Base-by-base conservation (phyloP, 345 rosid genomes). In the Eucalyptus marginata region DNA sequence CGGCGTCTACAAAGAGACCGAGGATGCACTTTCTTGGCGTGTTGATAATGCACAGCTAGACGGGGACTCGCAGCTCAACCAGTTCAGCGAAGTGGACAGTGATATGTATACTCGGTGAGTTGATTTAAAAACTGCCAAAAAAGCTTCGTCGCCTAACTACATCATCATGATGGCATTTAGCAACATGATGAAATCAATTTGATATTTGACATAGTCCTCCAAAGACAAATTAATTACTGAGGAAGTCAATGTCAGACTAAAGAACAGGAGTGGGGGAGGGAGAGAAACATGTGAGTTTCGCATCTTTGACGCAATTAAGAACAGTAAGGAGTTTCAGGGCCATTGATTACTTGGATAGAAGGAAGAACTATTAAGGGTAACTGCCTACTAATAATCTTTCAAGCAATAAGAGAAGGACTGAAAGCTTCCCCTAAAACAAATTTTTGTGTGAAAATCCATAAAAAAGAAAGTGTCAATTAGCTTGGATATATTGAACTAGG, bases 201-300 rank as follows among this genome's bases (percentile, higher is more conserved):
- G 1, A 47, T 12, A 11, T 49, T 66, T 66, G 4, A 10, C 40
- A 29, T 0, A 3, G 40, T 66, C 2, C 40, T 0, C 22, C 22
- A 31, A 4, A 29, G 40, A 66, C 20, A n/a, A 66, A 3, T n/a
- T 31, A n/a, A 66, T 66, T 66, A 8, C 79, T n/a, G 79, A n/a
- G 40, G 20, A 66, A 66, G 40, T 66, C 10, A 4, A 15, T 66
- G 10, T 66, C 36, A 66, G 1, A n/a, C 10, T 7, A 7, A 66
- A 15, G 40, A n/a, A 56, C 1, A 49, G 5, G n/a, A 58, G 29
- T 24, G 7, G 29, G 13, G 64, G 11, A 66, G 79, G 11, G 5
- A 16, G 7, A n/a, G 79, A 66, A 66, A 31, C 40, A 15, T 7
- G 40, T 8, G 22, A 66, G 40, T 66, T 66, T 8, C 5, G 6